phyloP scores from a whole-genome alignment of 2,329 filamentous ascomycete genomes.

The Aureobasidium sp. region DNA sequence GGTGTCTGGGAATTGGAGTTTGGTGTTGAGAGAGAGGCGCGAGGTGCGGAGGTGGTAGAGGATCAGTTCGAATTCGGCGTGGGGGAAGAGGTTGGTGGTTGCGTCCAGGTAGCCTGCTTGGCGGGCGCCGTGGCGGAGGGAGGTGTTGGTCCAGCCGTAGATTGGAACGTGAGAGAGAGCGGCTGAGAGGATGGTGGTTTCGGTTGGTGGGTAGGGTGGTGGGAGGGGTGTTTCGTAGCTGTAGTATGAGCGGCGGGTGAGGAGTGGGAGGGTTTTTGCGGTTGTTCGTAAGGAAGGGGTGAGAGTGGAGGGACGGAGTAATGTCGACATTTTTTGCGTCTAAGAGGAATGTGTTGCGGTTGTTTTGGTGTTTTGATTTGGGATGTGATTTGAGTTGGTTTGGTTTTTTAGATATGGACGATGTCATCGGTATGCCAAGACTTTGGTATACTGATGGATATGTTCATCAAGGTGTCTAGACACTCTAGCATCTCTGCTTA shows the following conservation, averaged over 20 bases:
- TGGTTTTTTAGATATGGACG: background rate
- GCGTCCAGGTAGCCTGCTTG: conserved; percentile 84
- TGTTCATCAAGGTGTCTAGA: too few relatives aligned
- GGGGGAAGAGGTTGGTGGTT: conserved; percentile 72
- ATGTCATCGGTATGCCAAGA: conserved; percentile 14
- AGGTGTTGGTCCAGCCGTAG: conserved; percentile 73
- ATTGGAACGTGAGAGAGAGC: conserved; percentile 70
- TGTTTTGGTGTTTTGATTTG: background rate
- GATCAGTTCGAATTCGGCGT: conserved; percentile 75
- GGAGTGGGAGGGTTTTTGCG: conserved; percentile 23
- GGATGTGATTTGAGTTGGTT: background rate
- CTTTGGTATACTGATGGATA: background rate
- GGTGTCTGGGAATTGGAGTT: conserved; percentile 38
- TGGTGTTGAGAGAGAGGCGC: conserved; percentile 51
- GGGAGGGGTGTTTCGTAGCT: conserved; percentile 62
- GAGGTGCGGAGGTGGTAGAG: conserved; percentile 66
- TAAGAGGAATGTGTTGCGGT: too few relatives aligned
- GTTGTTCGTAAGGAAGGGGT: conserved; percentile 15
- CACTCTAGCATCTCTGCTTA: too few relatives aligned
- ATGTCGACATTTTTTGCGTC: background rate
- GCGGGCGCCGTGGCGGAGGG: conserved; percentile 70
- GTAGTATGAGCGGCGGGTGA: conserved; percentile 51
- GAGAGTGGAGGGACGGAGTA: background rate
- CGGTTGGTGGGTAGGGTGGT: conserved; percentile 59
- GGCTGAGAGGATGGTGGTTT: conserved; percentile 72